Evolutionary conservation across 306 rosid genomes (phyloP), one percentile per base, ranked within the genome.

Genomic region (Vigna angularis): DNA sequence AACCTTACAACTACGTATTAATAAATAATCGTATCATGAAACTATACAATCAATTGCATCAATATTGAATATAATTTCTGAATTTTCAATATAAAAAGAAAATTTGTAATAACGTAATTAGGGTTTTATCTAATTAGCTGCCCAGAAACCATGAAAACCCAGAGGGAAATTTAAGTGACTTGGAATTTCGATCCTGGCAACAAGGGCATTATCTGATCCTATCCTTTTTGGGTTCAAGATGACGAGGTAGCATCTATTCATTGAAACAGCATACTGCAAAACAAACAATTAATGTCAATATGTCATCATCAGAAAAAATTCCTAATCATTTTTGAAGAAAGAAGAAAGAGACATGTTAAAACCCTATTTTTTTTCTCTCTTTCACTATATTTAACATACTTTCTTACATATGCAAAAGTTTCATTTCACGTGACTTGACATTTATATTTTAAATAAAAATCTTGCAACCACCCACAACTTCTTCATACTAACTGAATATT

Each of bases 141-240:
- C 95, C 98, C 98, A 92, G 10, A 94, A 88, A 10, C 98, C 98
- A 83, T 87, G 97, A 62, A 94, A 94, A 7, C 97, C 97, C 6
- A 94, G 86, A 57, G 97, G 97, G 55, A 94, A 92, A 69, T 89
- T 90, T 16, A 92, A 82, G 45, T 90, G 91, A 85, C 61, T 90
- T 18, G 98, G 97, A 82, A 92, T 90, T 82, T 90, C 97, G 51
- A 90, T 86, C 78, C 91, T 92, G 0, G 95, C 95, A 10, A 90
- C 87, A 40, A 90, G 85, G 34, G 95, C 95, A 66, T 92, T 83
- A n/a, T 68, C 75, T 73, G 83, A 70, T 66, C 98, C 98, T 13
- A 92, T 84, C 78, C 26, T 80, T 69, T 79, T 82, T 5, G 97
- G 86, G 45, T 94, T 78, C 68, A 90, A 83, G 55, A 94, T 77